Evolutionary conservation across 1,284 basidiomycete species (phyloP), one percentile per base, ranked within the genome.

Genomic region (Golubevia sp.): DNA sequence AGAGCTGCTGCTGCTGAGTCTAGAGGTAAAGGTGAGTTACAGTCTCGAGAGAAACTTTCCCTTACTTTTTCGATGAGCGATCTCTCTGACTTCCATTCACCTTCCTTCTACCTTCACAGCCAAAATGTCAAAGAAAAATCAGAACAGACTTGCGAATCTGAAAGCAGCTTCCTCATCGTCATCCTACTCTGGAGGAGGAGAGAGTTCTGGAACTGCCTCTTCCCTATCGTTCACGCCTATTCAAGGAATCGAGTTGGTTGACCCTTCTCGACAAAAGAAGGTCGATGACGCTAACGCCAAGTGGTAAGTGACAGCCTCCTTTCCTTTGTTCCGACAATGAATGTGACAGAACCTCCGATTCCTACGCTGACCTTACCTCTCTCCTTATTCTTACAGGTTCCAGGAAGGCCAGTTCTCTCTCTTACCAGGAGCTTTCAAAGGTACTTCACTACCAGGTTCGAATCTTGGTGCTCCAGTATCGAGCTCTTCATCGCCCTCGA

Each of bases 111-210:
- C 13, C 23, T 20, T 23, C 23, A 52, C 78, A 93, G 96, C 94
- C 49, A 97, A 97, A 86, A 86, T 99, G 85, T 96, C 93, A n/a
- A 95, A 97, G 85, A 89, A 90, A 52, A 97, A 97, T 86, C 94
- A 94, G 83, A 87, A 95, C 59, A 90, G 96, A 25, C 63, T 86
- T n/a, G 76, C 82, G 2, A 71, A 73, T 25, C 68, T 85, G 56
- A 76, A 76, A 38, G 90, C 90, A 1, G 89, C 90, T 53, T 76
- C 84, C 11, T 82, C 82, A 52, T 44, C 51, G 54, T 26, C n/a
- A 2, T 23, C 48, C 3, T 15, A 15, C 3, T 21, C 4, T 23
- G 59, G 30, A n/a, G 54, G 55, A 20, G 59, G 88, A n/a, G 86
- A 88, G 62, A 88, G 88, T 18, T 91, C 91, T 0, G 96, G 96